Base-by-base conservation (phyloP, 208 protist genomes). In the Vickermania ingenoplastis region DNA sequence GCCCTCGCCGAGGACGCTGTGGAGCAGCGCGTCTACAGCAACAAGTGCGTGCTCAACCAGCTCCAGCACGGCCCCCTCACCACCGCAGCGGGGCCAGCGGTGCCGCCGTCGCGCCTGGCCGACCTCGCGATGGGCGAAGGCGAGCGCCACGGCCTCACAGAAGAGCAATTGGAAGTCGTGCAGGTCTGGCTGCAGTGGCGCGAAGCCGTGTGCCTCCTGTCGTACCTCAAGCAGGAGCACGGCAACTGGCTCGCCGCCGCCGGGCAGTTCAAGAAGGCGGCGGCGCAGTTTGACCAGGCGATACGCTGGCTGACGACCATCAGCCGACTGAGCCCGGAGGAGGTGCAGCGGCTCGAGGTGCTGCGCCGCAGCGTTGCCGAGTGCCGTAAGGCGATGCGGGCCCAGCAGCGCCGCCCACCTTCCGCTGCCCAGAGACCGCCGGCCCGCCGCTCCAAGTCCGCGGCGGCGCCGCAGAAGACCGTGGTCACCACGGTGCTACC, bases 401-500 rank as follows among this genome's bases (percentile, higher is more conserved):
- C 63, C 5, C 64, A 66, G 48, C 59, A 71, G 59, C 29, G 57
- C 14, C 41, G 31, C 53, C 31, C 29, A 62, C 11, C 63, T 31
- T 41, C 54, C 53, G 3, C 25, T 63, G 21, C 53, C 22, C 26
- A n/a, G 7, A 60, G 11, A 17, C 7, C 7, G 36, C 36, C 11
- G 17, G 17, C 36, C 11, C 55, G 41, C 60, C 23, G 54, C 62
- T 13, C 25, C 7, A 13, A 36, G 3, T 14, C 53, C 26, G 2
- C 22, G 57, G 27, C 25, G 22, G 24, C 21, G 24, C 41, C 67
- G 51, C 61, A 72, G n/a, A 77, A 69, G 63, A 75, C 67, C 30
- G 67, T 90, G 5, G 83, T 90, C 21, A 90, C 79, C 2, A 86
- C 79, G 3, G 54, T 80, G 53, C 64, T 90, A 36, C 83, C 79